Evolutionary conservation across 129 eudicot species (phyloP).

Genomic region (Helianthus annuus): DNA sequence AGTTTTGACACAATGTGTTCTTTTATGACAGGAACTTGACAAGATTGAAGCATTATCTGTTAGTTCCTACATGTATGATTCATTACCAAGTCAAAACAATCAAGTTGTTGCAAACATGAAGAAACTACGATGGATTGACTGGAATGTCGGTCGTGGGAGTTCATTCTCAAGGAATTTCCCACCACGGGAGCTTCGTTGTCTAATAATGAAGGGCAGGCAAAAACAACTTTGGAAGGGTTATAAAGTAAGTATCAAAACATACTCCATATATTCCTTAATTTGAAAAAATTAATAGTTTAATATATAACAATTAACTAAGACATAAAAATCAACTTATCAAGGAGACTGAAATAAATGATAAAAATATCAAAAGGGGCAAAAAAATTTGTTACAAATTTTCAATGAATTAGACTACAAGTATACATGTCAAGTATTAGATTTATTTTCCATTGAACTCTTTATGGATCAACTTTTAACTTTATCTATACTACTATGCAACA

Average conservation of each 20-base stretch:
- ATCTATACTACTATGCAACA: background rate
- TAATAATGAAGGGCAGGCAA: background rate
- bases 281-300: background rate
- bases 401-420: too few species aligned
- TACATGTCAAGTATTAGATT: background rate
- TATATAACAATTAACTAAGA: too few species aligned
- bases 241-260: background rate
- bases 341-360: background rate
- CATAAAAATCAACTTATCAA: background rate
- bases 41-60: background rate
- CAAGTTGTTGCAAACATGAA: conserved; percentile 12
- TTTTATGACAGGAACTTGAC: background rate
- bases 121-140: background rate
- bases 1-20: background rate
- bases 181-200: background rate
- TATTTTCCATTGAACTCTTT: background rate
- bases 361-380: background rate
- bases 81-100: background rate
- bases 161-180: background rate
- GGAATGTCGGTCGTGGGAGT: background rate
- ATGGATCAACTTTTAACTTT: background rate
- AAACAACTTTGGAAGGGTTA: conserved; percentile 4
- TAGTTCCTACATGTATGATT: background rate
- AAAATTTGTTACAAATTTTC: background rate
- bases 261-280: background rate